These are phyloP conservation scores for Ceratocystiopsis minuta DNA, from an alignment of 2,329 filamentous ascomycete species.

Conservation along the genomic window DNA sequence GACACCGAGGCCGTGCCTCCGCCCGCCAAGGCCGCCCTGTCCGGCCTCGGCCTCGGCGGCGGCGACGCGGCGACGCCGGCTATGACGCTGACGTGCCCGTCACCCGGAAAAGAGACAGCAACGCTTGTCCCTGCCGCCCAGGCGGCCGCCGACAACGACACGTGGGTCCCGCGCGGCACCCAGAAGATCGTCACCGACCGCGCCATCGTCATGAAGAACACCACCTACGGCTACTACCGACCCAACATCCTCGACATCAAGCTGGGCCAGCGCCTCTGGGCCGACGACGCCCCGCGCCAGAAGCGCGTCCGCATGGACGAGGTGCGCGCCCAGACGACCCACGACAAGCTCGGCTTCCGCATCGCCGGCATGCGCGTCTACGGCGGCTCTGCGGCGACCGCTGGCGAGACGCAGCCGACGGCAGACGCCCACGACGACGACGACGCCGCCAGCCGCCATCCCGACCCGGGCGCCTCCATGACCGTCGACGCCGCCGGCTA, in stretches of 20 bases:
- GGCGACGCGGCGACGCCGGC: constrained; percentile 24
- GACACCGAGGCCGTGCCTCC: constrained; percentile 17
- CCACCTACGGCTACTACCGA: constrained; percentile 58
- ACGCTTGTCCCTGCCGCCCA: constrained; percentile 1
- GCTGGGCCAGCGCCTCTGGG: constrained; percentile 73
- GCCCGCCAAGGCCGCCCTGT: constrained; percentile 25
- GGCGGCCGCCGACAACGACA: constrained; percentile 5
- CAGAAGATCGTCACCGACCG: constrained; percentile 55
- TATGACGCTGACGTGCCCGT: constrained; percentile 15
- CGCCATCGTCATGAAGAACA: constrained; percentile 73
- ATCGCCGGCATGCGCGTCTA: constrained; percentile 49
- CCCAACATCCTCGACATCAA: constrained; percentile 92
- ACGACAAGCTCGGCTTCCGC: constrained; percentile 40
- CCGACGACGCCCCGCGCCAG: constrained; percentile 45
- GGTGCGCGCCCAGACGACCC: constrained; percentile 40
- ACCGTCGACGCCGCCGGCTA: constrained; percentile 34
- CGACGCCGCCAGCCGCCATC: constrained; percentile 14
- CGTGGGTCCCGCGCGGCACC: constrained; percentile 31
- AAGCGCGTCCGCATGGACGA: constrained; percentile 44
- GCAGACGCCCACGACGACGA: constrained; percentile 23
- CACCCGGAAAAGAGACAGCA: neutral
- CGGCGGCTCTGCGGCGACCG: constrained; percentile 27
- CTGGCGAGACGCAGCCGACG: constrained; percentile 15
- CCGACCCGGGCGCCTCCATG: constrained; percentile 16
- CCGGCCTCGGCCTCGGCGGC: constrained; percentile 25